Evolutionary conservation across 2,329 filamentous ascomycete species (phyloP).

Genomic region (Anisogramma anomala): DNA sequence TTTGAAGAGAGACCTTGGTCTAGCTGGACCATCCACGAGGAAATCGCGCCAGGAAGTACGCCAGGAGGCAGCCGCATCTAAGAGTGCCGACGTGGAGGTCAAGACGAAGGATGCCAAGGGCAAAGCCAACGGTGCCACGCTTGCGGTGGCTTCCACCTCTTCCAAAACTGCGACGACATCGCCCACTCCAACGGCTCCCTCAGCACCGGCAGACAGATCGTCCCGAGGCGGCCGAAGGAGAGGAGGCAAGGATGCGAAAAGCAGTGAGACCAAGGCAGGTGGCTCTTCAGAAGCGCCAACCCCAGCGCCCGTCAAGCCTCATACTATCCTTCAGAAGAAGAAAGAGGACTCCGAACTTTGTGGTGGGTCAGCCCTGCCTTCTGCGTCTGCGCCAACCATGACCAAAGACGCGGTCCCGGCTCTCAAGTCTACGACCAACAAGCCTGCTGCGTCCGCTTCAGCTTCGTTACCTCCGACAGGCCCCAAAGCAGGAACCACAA

Average conservation of each 20-base stretch:
- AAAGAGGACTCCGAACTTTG: slow-evolving; percentile 18
- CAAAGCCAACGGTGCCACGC: slow-evolving; percentile 10
- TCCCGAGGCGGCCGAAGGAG: slow-evolving; percentile 17
- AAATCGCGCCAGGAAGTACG: slow-evolving; percentile 47
- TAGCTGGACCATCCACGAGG: slow-evolving; percentile 51
- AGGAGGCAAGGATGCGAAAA: slow-evolving; percentile 8
- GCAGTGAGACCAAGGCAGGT: slow-evolving; percentile 18
- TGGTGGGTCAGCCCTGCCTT: neutral
- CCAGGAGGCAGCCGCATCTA: slow-evolving; percentile 19
- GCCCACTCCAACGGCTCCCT: slow-evolving; percentile 21
- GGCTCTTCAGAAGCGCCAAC: slow-evolving; percentile 18
- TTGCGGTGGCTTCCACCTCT: slow-evolving; percentile 15
- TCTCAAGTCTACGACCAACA: slow-evolving; percentile 14
- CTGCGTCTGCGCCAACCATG: slow-evolving; percentile 16
- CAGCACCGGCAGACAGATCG: slow-evolving; percentile 15
- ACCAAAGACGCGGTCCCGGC: slow-evolving; percentile 16
- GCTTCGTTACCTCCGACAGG: slow-evolving; percentile 17
- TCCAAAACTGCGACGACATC: slow-evolving; percentile 10
- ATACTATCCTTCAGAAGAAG: slow-evolving; percentile 29
- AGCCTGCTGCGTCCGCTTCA: slow-evolving; percentile 17
- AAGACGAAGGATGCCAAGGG: slow-evolving; percentile 29
- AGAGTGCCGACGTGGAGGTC: slow-evolving; percentile 36
- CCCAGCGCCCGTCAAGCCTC: slow-evolving; percentile 21
- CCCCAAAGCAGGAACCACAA: slow-evolving; percentile 18
- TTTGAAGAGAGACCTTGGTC: slow-evolving; percentile 52